Evolutionary conservation across 768 basidiomycete genomes (phyloP).

Genomic region (Porpolomopsis calyptriformis): DNA sequence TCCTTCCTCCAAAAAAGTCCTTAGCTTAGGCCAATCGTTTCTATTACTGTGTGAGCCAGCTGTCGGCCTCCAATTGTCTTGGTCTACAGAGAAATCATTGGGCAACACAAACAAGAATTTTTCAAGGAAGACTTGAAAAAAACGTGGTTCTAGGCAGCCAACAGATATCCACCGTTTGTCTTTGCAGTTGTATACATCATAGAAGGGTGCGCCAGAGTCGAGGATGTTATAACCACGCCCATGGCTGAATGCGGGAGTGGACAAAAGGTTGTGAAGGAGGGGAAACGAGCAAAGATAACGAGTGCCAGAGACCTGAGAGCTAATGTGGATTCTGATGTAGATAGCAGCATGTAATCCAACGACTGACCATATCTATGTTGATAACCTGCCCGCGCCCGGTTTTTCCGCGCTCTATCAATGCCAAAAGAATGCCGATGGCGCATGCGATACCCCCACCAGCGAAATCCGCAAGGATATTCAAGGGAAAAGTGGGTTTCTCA

Average conservation of each 20-base stretch:
- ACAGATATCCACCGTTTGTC: constrained; percentile 71
- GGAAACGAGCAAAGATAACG: constrained; percentile 71
- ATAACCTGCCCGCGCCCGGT: constrained; percentile 69
- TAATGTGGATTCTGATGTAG: constrained; percentile 1
- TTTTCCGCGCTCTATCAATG: constrained; percentile 53
- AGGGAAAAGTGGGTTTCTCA: constrained; percentile 58
- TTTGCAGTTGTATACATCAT: constrained; percentile 60
- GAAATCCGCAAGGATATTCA: constrained; percentile 75
- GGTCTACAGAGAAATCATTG: constrained; percentile 21
- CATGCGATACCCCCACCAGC: constrained; percentile 72
- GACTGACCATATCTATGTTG: constrained; percentile 59
- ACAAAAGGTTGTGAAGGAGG: constrained; percentile 34
- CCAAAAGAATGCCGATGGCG: constrained; percentile 62
- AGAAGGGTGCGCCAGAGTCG: constrained; percentile 74
- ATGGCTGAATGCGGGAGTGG: constrained; percentile 28
- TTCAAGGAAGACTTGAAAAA: constrained; percentile 53
- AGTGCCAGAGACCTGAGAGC: constrained; percentile 63
- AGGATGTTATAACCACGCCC: constrained; percentile 49
- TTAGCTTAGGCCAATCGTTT: constrained; percentile 47
- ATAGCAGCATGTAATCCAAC: background rate
- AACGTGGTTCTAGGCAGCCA: constrained; percentile 64
- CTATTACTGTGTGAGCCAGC: constrained; percentile 32
- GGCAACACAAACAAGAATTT: constrained; percentile 43
- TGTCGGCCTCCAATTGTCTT: constrained; percentile 47
- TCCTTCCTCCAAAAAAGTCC: constrained; percentile 48